Evolutionary conservation across 139 green algal genomes (phyloP).

Genomic region (Chlorella sp.): DNA sequence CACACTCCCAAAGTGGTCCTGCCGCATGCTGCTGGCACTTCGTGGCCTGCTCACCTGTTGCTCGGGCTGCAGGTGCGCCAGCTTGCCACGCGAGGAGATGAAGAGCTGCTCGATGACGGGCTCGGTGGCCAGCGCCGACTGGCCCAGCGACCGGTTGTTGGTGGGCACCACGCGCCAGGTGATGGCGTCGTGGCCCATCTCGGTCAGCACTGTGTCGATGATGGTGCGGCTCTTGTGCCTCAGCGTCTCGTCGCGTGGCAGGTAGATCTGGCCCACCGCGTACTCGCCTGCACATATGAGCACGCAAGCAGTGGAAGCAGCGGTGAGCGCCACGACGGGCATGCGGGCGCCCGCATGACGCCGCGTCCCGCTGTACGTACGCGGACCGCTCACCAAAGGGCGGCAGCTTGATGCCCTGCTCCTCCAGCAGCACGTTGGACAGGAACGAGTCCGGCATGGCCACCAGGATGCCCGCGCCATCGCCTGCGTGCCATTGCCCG

Average conservation of each 20-base stretch:
- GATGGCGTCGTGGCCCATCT: slow-evolving; percentile 53
- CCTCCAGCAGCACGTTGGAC: slow-evolving; percentile 40
- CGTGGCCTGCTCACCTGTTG: slow-evolving; percentile 33
- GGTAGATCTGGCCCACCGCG: slow-evolving; percentile 79
- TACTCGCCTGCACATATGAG: slow-evolving; percentile 57
- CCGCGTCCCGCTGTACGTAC: slow-evolving; percentile 1
- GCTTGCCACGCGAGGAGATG: slow-evolving; percentile 37
- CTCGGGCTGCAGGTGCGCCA: slow-evolving; percentile 38
- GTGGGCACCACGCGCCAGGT: slow-evolving; percentile 85
- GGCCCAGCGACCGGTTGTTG: slow-evolving; percentile 75
- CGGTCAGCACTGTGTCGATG: slow-evolving; percentile 32
- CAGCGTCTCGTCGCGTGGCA: slow-evolving; percentile 64
- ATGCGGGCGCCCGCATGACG: neutral
- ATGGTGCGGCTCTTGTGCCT: slow-evolving; percentile 47
- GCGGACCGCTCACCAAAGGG: slow-evolving; percentile 35
- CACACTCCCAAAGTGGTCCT: neutral
- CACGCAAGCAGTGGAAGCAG: neutral
- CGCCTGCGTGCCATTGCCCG: too few species aligned
- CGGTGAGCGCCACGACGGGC: neutral
- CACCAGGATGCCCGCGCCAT: slow-evolving; percentile 89
- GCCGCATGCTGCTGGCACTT: neutral
- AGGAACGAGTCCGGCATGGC: slow-evolving; percentile 89
- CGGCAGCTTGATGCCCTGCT: slow-evolving; percentile 67
- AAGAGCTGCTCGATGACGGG: slow-evolving; percentile 87
- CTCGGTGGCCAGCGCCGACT: slow-evolving; percentile 67